phyloP scores from a whole-genome alignment of 257 asterid genomes.

The Solanum pinnatisectum region DNA sequence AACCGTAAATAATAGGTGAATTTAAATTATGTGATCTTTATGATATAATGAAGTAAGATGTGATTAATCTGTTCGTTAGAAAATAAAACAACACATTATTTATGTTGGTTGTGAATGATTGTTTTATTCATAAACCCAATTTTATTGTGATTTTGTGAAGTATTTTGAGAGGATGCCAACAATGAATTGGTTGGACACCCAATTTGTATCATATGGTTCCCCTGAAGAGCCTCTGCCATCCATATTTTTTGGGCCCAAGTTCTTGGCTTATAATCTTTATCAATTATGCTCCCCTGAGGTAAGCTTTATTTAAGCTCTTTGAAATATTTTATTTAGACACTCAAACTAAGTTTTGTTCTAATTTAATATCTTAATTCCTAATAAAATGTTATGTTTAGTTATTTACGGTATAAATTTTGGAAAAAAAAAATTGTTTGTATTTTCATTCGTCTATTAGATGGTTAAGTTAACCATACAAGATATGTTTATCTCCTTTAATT shows the following conservation, averaged over 20 bases:
- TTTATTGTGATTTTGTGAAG: slow-evolving; percentile 5
- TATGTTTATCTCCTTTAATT: background rate
- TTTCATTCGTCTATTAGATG: background rate
- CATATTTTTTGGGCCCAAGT: slow-evolving; percentile 24
- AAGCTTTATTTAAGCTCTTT: background rate
- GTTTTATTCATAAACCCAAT: background rate
- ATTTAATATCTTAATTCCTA: no score
- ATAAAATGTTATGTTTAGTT: background rate
- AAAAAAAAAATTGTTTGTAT: background rate
- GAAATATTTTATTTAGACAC: no score
- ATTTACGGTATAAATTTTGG: background rate
- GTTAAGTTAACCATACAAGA: background rate
- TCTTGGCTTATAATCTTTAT: slow-evolving; percentile 19
- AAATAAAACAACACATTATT: background rate
- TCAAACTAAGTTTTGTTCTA: no score
- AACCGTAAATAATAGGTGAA: no score
- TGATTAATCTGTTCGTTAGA: no score
- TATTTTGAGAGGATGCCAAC: slow-evolving; percentile 8
- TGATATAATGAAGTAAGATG: no score
- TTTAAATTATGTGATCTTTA: no score
- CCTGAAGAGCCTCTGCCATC: slow-evolving; percentile 22
- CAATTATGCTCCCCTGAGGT: slow-evolving; percentile 29
- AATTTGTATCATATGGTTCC: slow-evolving; percentile 17
- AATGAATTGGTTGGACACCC: slow-evolving; percentile 23
- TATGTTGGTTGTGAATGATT: background rate